Evolutionary conservation across 257 asterid genomes (phyloP).

Genomic region (Solanum etuberosum): DNA sequence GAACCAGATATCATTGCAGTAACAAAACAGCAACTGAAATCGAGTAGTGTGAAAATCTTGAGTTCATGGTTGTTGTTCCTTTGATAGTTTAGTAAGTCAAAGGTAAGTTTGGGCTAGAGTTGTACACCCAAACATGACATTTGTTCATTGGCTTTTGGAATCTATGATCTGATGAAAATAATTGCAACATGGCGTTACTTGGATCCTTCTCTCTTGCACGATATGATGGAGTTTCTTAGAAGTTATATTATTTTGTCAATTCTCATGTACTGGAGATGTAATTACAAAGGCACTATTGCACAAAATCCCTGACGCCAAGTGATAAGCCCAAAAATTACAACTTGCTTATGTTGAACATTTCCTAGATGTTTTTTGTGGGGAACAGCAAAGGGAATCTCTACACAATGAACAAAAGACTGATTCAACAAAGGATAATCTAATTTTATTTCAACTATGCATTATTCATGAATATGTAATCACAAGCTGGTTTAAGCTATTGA

Average conservation of each 20-base stretch:
- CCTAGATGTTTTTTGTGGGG: background rate
- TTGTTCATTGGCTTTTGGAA: background rate
- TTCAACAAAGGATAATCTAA: background rate
- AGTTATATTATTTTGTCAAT: background rate
- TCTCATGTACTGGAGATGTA: background rate
- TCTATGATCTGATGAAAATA: background rate
- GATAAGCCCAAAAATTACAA: background rate
- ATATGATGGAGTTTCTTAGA: background rate
- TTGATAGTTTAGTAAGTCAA: background rate
- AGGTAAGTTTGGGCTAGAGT: background rate
- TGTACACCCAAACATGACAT: background rate
- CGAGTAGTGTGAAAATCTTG: background rate
- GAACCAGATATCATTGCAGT: background rate
- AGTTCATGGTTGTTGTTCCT: background rate
- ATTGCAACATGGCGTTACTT: background rate
- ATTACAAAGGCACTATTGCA: background rate
- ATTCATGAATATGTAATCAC: background rate
- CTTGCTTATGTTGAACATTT: background rate
- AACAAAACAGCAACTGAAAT: background rate
- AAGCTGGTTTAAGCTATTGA: background rate
- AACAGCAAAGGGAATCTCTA: background rate
- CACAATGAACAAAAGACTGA: background rate
- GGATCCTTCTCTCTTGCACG: background rate
- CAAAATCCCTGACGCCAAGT: background rate
- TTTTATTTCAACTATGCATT: background rate